phyloP scores from a whole-genome alignment of 2,329 filamentous ascomycete genomes.

The Microcyclospora pomicola region DNA sequence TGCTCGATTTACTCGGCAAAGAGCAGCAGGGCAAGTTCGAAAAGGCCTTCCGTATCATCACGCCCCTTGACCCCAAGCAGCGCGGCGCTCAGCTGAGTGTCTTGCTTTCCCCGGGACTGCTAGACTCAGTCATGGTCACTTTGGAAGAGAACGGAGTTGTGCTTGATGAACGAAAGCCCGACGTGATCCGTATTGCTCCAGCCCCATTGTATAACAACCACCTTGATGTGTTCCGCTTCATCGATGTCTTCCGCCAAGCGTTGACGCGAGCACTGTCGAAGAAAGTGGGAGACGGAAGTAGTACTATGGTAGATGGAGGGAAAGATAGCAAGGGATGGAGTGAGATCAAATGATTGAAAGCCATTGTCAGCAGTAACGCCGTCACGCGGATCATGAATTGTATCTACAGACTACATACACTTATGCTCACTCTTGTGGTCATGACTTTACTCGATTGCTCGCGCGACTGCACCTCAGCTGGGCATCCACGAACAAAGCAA shows the following conservation, averaged over 20 bases:
- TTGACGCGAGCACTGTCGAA: constrained; percentile 11
- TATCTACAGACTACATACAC: too few relatives aligned
- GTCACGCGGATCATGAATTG: too few relatives aligned
- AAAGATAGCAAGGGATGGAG: constrained; percentile 19
- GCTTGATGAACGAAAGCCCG: constrained; percentile 70
- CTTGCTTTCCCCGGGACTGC: constrained; percentile 49
- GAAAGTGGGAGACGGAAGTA: not conserved
- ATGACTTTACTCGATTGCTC: too few relatives aligned
- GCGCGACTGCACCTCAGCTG: too few relatives aligned
- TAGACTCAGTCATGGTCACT: constrained; percentile 52
- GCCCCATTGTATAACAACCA: constrained; percentile 75
- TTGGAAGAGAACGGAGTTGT: constrained; percentile 58
- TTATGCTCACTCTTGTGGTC: too few relatives aligned
- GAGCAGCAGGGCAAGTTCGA: constrained; percentile 5
- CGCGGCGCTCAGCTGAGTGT: constrained; percentile 71
- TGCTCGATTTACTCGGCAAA: constrained; percentile 32
- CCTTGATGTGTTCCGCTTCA: constrained; percentile 54
- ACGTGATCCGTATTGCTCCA: constrained; percentile 73
- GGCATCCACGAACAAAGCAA: too few relatives aligned
- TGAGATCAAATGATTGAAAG: constrained; percentile 15
- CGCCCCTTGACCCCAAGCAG: constrained; percentile 52
- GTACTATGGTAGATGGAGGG: constrained; percentile 17
- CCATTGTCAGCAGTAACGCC: too few relatives aligned
- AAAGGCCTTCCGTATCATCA: constrained; percentile 42
- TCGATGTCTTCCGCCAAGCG: constrained; percentile 37